Evolutionary conservation across 371 early-diverging fungal species (phyloP).

Genomic region (Umbelopsis sp.): DNA sequence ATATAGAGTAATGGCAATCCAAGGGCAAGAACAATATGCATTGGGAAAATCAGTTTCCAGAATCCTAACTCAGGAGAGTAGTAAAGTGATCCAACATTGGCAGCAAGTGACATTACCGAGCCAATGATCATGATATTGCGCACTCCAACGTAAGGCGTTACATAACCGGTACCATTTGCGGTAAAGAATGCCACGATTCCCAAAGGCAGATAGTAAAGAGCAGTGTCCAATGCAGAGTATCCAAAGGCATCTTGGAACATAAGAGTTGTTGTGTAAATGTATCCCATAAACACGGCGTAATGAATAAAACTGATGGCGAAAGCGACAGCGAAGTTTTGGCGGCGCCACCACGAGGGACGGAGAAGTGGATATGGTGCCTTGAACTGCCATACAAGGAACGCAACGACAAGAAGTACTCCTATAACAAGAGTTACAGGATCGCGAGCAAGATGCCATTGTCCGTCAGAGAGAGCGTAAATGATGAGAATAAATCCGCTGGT

Average conservation of each 20-base stretch:
- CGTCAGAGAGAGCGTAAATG: slow-evolving; percentile 47
- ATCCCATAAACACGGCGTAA: slow-evolving; percentile 37
- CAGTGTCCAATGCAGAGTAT: slow-evolving; percentile 39
- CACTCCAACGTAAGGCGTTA: background rate
- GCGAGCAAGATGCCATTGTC: slow-evolving; percentile 40
- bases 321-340: slow-evolving; percentile 34
- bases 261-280: slow-evolving; percentile 43
- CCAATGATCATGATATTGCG: background rate
- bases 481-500: slow-evolving; percentile 44
- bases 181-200: slow-evolving; percentile 15
- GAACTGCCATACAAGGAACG: slow-evolving; percentile 34
- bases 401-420: slow-evolving; percentile 40
- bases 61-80: background rate
- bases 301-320: slow-evolving; percentile 33
- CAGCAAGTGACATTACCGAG: background rate
- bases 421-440: slow-evolving; percentile 42
- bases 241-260: slow-evolving; percentile 46
- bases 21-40: background rate
- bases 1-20: slow-evolving; percentile 8
- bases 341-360: slow-evolving; percentile 36
- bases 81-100: slow-evolving; percentile 11
- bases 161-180: background rate
- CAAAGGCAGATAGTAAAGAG: slow-evolving; percentile 42
- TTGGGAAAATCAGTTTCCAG: slow-evolving; percentile 20
- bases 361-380: slow-evolving; percentile 34